phyloP scores from a whole-genome alignment of 768 basidiomycete species.

The Guyanaporus albipodus region DNA sequence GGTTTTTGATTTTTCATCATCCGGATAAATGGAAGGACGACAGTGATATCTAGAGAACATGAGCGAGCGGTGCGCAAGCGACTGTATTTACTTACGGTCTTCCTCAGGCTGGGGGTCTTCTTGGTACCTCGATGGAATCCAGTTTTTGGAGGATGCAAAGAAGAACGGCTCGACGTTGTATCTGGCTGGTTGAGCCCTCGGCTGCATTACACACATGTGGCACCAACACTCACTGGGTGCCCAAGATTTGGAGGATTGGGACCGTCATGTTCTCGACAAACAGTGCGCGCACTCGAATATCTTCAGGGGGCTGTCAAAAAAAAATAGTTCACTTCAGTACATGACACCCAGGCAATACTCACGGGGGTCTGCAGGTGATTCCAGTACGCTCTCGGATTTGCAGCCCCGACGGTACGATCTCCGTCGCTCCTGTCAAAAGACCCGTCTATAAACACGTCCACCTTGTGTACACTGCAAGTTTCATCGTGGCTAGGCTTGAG shows the following conservation, averaged over 20 bases:
- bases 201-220: neutral
- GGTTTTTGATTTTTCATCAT: constrained; percentile 32
- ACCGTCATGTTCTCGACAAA: constrained; percentile 52
- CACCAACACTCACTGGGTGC: constrained; percentile 42
- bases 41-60: constrained; percentile 47
- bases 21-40: constrained; percentile 52
- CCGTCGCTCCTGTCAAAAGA: constrained; percentile 10
- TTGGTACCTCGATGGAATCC: constrained; percentile 65
- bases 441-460: constrained; percentile 22
- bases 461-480: constrained; percentile 20
- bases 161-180: constrained; percentile 63
- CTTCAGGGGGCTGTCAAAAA: constrained; percentile 25
- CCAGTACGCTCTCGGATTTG: constrained; percentile 33
- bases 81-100: constrained; percentile 47
- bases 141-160: constrained; percentile 59
- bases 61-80: constrained; percentile 18
- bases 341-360: constrained; percentile 10
- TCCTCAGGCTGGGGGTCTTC: constrained; percentile 40
- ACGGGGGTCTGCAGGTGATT: constrained; percentile 28
- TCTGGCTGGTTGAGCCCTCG: constrained; percentile 23
- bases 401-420: constrained; percentile 1
- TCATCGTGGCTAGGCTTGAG: constrained; percentile 2
- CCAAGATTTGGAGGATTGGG: constrained; percentile 52
- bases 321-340: neutral
- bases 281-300: constrained; percentile 44